A percentile compares a stretch with the other conserved stretches of the same genome.
These are phyloP conservation scores for Rosellinia necatrix DNA, from an alignment of 2,329 filamentous ascomycete genomes.

Conservation along the genomic window DNA sequence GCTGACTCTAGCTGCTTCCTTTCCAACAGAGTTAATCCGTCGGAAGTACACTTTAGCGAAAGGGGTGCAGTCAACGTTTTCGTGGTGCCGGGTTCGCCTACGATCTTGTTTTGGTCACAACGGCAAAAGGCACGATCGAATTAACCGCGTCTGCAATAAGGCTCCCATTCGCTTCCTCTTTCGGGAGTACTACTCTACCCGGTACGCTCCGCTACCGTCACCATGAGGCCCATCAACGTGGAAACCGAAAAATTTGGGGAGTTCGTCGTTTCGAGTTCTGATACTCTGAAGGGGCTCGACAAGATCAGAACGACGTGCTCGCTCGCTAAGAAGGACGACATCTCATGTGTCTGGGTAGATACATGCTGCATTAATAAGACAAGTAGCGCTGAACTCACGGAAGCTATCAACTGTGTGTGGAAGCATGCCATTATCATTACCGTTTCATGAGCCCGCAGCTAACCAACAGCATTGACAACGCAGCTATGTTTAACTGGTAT, in stretches of 20 bases:
- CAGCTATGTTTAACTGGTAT: slow-evolving; percentile 14
- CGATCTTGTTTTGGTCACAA: no score
- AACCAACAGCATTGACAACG: neutral
- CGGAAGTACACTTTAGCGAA: no score
- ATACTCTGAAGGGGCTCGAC: neutral
- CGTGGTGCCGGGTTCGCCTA: no score
- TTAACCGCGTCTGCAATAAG: neutral
- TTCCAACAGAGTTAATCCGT: no score
- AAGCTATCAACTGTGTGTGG: slow-evolving; percentile 17
- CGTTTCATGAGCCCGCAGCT: neutral
- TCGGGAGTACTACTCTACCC: neutral
- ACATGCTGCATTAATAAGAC: slow-evolving; percentile 18
- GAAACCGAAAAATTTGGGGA: neutral
- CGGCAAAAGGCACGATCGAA: neutral
- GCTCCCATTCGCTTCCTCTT: neutral
- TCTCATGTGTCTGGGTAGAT: slow-evolving; percentile 9
- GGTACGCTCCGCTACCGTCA: neutral
- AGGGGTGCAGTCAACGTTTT: no score
- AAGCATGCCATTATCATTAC: neutral
- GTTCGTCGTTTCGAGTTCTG: neutral
- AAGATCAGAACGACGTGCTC: neutral
- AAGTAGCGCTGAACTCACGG: slow-evolving; percentile 10
- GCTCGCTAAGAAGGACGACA: neutral
- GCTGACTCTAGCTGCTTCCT: no score
- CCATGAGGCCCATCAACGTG: slow-evolving; percentile 4